These are phyloP conservation scores for Sugiyamaella grinbergsii DNA, from an alignment of 1,139 yeast species.

Conservation along the genomic window DNA sequence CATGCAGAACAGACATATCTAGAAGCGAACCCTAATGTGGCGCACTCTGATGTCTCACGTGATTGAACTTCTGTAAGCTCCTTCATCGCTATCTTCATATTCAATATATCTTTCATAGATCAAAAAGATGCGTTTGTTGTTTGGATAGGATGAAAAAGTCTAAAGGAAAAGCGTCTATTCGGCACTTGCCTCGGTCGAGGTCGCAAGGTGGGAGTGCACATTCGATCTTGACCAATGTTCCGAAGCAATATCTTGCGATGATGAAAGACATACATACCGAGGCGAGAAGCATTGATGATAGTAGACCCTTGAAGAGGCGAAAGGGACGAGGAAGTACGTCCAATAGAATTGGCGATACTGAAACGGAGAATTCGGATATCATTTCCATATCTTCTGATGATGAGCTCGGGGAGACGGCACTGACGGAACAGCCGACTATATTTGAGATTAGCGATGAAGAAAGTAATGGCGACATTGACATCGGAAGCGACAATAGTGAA, in stretches of 20 bases:
- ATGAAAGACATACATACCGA: conserved; percentile 42
- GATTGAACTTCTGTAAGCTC: neutral
- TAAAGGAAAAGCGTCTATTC: conserved; percentile 20
- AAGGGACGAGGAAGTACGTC: conserved; percentile 18
- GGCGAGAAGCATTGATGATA: conserved; percentile 21
- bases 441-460: neutral
- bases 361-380: conserved; percentile 59
- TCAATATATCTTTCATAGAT: neutral
- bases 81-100: no score
- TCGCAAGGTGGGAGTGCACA: neutral
- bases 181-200: conserved; percentile 3
- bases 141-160: conserved; percentile 8
- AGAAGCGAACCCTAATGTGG: neutral
- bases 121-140: conserved; percentile 1
- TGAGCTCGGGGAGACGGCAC: neutral
- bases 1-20: neutral
- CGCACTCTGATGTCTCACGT: no score
- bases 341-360: conserved; percentile 68
- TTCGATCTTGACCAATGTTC: conserved; percentile 31
- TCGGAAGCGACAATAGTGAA: conserved; percentile 21
- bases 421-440: no score
- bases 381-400: conserved; percentile 23
- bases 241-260: conserved; percentile 45
- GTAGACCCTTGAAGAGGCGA: conserved; percentile 37
- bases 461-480: neutral